Conservation (phyloP, 257 asterid genomes). For the Plectranthus barbatus region DNA sequence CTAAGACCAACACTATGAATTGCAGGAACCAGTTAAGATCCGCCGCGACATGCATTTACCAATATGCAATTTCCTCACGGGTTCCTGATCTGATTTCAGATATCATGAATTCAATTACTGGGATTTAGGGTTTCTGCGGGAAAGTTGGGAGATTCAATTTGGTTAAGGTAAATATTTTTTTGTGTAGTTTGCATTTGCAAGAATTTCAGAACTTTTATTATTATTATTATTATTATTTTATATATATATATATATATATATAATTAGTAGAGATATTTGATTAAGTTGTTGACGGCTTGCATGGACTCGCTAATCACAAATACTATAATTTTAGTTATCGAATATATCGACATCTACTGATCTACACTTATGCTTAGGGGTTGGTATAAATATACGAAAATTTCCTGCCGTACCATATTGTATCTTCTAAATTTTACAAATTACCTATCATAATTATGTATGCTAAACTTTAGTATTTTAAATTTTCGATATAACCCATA, state of each 20-base stretch:
- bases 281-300: no score
- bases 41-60: constrained; percentile 81
- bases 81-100: constrained; percentile 2
- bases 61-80: constrained; percentile 8
- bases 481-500: no score
- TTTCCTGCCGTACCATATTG: no score
- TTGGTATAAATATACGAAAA: no score
- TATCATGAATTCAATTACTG: constrained; percentile 10
- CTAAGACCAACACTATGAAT: constrained; percentile 37
- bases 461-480: no score
- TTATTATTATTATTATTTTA: background rate
- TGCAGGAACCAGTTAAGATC: constrained; percentile 76
- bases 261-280: constrained; percentile 9
- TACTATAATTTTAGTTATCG: no score
- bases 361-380: no score
- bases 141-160: constrained; percentile 8
- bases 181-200: background rate
- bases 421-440: no score
- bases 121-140: constrained; percentile 23
- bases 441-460: no score
- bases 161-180: constrained; percentile 7
- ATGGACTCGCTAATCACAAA: no score
- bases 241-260: background rate
- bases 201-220: background rate
- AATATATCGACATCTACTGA: no score